phyloP scores from a whole-genome alignment of 2,329 filamentous ascomycete species.

The Onygenales sp. region DNA sequence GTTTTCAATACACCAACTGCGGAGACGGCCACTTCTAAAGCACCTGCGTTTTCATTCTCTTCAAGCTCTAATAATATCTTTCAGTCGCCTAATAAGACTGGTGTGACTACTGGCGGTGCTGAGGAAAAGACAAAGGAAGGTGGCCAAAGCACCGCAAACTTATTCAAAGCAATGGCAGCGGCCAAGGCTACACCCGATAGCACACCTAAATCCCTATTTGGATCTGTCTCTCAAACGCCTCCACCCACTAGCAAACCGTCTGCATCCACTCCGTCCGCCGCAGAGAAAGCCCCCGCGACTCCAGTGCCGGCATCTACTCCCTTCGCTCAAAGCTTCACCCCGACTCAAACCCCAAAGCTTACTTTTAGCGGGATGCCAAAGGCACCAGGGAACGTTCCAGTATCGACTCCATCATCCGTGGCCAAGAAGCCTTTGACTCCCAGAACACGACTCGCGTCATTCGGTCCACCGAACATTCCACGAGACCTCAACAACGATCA shows the following conservation, averaged over 20 bases:
- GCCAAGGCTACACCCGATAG: background rate
- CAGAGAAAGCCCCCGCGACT: slow-evolving; percentile 13
- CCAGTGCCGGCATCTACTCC: slow-evolving; percentile 11
- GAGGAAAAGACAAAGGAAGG: background rate
- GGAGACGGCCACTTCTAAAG: background rate
- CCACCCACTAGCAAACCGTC: background rate
- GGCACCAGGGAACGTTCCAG: background rate
- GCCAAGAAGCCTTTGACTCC: background rate
- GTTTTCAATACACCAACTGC: slow-evolving; percentile 4
- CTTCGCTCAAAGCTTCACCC: slow-evolving; percentile 3
- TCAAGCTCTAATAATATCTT: background rate
- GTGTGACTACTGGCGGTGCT: background rate
- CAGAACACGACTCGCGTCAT: slow-evolving; percentile 1
- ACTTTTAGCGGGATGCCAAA: slow-evolving; percentile 7
- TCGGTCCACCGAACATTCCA: slow-evolving; percentile 7
- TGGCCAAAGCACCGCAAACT: background rate
- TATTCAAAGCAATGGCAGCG: slow-evolving; percentile 2
- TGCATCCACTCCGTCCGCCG: slow-evolving; percentile 12
- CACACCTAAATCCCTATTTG: background rate
- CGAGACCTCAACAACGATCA: slow-evolving; percentile 43
- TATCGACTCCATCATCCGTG: background rate
- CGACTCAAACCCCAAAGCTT: slow-evolving; percentile 15
- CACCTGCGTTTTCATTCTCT: background rate
- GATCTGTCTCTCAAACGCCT: background rate
- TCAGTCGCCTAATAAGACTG: background rate